Conservation (phyloP, 768 basidiomycete species). For the Podaxis sp. region DNA sequence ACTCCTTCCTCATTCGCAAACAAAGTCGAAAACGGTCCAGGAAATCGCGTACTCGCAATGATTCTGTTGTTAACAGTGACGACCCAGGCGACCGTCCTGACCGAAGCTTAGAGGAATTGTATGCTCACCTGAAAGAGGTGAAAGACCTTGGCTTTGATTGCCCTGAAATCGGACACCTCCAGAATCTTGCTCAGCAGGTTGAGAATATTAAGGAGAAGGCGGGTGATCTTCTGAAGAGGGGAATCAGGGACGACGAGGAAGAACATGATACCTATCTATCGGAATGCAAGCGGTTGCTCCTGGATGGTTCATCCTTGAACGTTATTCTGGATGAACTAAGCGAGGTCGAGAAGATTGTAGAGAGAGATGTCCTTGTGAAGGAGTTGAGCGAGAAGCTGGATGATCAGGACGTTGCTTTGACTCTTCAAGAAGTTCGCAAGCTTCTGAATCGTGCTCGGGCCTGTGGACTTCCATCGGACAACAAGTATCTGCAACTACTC, state of each 20-base stretch:
- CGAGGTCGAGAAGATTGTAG: slow-evolving; percentile 78
- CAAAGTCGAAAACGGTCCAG: slow-evolving; percentile 77
- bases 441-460: slow-evolving; percentile 68
- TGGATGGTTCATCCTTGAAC: slow-evolving; percentile 74
- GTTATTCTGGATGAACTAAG: slow-evolving; percentile 80
- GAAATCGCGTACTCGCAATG: slow-evolving; percentile 56
- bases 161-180: slow-evolving; percentile 65
- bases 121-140: slow-evolving; percentile 68
- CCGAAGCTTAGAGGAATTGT: slow-evolving; percentile 68
- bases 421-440: slow-evolving; percentile 75
- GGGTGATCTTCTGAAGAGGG: slow-evolving; percentile 41
- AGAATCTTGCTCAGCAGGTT: slow-evolving; percentile 55
- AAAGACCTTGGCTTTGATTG: slow-evolving; percentile 83
- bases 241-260: slow-evolving; percentile 28
- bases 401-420: slow-evolving; percentile 54
- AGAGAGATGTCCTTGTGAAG: slow-evolving; percentile 71
- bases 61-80: slow-evolving; percentile 37
- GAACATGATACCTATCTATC: slow-evolving; percentile 54
- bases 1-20: slow-evolving; percentile 75
- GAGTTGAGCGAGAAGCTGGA: slow-evolving; percentile 77
- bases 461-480: slow-evolving; percentile 64
- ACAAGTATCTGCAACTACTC: slow-evolving; percentile 64
- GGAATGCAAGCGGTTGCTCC: slow-evolving; percentile 70
- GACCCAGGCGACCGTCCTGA: slow-evolving; percentile 73
- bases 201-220: slow-evolving; percentile 66